A percentile compares a stretch with the other conserved stretches of the same genome.
These are phyloP conservation scores for Vigna radiata DNA, from an alignment of 306 rosid species.

Conservation along the genomic window DNA sequence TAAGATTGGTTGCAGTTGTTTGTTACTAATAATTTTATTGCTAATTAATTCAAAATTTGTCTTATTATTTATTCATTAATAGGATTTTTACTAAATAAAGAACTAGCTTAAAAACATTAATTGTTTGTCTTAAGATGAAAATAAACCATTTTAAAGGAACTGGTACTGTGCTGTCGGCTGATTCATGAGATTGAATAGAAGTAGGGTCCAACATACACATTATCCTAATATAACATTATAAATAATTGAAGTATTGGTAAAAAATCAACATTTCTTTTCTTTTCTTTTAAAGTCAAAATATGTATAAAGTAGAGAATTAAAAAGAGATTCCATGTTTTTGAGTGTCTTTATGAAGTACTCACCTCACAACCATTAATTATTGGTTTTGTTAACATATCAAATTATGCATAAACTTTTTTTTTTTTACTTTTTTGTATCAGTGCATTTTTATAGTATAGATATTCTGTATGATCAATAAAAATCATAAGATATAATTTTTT, in stretches of 20 bases:
- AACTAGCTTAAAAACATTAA: too few relatives aligned
- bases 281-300: background rate
- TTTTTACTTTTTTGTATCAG: background rate
- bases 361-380: background rate
- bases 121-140: background rate
- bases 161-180: background rate
- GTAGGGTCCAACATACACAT: background rate
- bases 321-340: background rate
- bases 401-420: background rate
- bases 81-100: too few relatives aligned
- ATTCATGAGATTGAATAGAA: background rate
- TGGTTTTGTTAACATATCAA: background rate
- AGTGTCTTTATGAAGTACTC: background rate
- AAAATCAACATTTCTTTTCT: background rate
- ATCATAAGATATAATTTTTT: background rate
- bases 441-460: background rate
- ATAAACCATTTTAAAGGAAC: background rate
- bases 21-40: too few relatives aligned
- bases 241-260: background rate
- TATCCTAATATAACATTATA: background rate
- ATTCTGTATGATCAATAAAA: background rate
- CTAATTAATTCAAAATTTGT: too few relatives aligned
- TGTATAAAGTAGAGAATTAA: slow-evolving; percentile 3
- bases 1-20: too few relatives aligned
- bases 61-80: too few relatives aligned